Conservation (phyloP, 2,329 filamentous ascomycete genomes). For the Sporothrix inflata region DNA sequence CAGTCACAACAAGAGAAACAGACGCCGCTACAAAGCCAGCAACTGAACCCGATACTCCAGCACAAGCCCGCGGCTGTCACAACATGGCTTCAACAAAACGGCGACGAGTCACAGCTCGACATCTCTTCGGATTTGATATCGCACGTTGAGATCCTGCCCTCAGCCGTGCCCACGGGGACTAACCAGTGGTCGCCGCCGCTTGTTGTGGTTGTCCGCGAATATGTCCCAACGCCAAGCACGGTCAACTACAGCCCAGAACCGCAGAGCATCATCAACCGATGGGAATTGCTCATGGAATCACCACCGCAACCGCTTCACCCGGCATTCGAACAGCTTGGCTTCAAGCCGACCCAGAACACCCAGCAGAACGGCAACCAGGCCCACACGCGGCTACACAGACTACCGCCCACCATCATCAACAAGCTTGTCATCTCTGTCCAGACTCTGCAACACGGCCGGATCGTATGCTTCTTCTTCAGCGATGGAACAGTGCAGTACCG, state of each 20-base stretch:
- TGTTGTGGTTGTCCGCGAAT: slow-evolving; percentile 74
- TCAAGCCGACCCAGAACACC: slow-evolving; percentile 36
- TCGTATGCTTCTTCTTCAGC: slow-evolving; percentile 73
- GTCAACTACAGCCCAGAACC: slow-evolving; percentile 65
- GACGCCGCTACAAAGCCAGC: slow-evolving; percentile 49
- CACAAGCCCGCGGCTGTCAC: slow-evolving; percentile 61
- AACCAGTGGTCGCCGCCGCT: slow-evolving; percentile 61
- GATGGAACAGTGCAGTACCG: slow-evolving; percentile 83
- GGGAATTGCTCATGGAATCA: slow-evolving; percentile 71
- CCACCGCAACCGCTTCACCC: slow-evolving; percentile 69
- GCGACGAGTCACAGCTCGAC: slow-evolving; percentile 49
- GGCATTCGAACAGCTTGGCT: slow-evolving; percentile 75
- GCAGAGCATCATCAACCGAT: slow-evolving; percentile 77
- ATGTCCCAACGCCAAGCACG: slow-evolving; percentile 49
- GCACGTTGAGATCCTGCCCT: slow-evolving; percentile 73
- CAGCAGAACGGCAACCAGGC: slow-evolving; percentile 32
- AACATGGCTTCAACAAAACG: slow-evolving; percentile 57
- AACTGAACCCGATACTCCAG: slow-evolving; percentile 56
- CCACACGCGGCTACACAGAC: slow-evolving; percentile 58
- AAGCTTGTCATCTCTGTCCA: slow-evolving; percentile 73
- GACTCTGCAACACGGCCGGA: slow-evolving; percentile 69
- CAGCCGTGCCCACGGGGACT: slow-evolving; percentile 61
- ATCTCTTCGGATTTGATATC: slow-evolving; percentile 66
- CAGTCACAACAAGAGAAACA: slow-evolving; percentile 60
- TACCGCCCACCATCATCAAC: slow-evolving; percentile 69